These are phyloP conservation scores for Chrysanthemum makinoi DNA, from an alignment of 129 eudicot genomes.

Conservation along the genomic window DNA sequence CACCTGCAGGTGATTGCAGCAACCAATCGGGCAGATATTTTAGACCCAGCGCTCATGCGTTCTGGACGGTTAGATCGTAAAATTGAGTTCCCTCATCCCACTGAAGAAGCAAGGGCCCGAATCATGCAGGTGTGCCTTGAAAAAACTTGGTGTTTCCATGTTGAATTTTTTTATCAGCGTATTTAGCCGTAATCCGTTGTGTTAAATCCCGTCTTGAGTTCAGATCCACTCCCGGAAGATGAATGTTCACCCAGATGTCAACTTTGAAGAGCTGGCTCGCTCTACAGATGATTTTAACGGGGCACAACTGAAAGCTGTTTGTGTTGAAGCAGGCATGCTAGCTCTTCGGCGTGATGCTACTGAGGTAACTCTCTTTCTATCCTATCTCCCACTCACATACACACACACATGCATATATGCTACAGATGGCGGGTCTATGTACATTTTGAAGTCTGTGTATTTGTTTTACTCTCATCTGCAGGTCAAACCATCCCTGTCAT, in stretches of 20 bases:
- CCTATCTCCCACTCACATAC: not conserved
- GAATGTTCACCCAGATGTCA: slow-evolving; percentile 98
- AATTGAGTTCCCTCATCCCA: slow-evolving; percentile 97
- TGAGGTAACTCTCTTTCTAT: not conserved
- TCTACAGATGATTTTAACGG: slow-evolving; percentile 94
- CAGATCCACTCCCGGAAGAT: slow-evolving; percentile 97
- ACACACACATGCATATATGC: not conserved
- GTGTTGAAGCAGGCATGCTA: slow-evolving; percentile 98
- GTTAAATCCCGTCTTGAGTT: not conserved
- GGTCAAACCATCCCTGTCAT: no score
- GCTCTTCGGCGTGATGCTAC: slow-evolving; percentile 99
- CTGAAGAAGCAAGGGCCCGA: slow-evolving; percentile 96
- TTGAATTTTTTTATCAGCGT: not conserved
- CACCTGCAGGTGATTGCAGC: slow-evolving; percentile 88
- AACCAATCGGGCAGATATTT: slow-evolving; percentile 91
- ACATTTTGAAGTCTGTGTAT: no score
- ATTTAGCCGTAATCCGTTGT: not conserved
- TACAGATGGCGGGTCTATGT: no score
- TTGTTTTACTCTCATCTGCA: no score
- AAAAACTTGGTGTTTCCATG: not conserved
- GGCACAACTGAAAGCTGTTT: slow-evolving; percentile 92
- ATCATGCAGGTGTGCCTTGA: slow-evolving; percentile 69
- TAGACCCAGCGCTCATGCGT: slow-evolving; percentile 96
- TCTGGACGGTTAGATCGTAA: slow-evolving; percentile 97
- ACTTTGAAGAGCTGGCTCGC: slow-evolving; percentile 95